A percentile compares a stretch with the other conserved stretches of the same genome.
Conservation (phyloP, 2,329 filamentous ascomycete species). For the Colletotrichum sp. region DNA sequence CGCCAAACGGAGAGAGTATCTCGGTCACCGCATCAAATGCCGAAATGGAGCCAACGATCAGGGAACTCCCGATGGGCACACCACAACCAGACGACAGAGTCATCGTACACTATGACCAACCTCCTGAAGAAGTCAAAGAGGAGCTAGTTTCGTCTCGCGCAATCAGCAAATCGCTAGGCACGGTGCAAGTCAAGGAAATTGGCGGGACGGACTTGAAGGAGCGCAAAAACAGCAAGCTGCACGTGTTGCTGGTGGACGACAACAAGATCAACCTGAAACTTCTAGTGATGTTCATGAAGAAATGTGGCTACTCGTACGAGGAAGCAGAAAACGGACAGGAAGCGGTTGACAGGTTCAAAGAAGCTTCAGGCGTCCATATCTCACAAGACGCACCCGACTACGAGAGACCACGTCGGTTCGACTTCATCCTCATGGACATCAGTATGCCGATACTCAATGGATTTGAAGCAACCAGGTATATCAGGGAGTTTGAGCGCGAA, state of each 20-base stretch:
- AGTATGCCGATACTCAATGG: conserved; percentile 63
- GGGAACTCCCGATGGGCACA: not conserved
- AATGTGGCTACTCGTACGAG: conserved; percentile 43
- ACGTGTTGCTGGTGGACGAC: conserved; percentile 45
- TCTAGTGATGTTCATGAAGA: conserved; percentile 46
- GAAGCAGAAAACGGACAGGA: conserved; percentile 52
- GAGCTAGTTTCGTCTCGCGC: not conserved
- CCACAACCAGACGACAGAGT: not conserved
- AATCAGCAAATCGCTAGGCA: not conserved
- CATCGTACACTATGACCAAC: not conserved
- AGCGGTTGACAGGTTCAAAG: conserved; percentile 49
- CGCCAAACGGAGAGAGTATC: not conserved
- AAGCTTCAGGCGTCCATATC: conserved; percentile 18
- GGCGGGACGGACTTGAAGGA: not conserved
- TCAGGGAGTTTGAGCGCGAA: conserved; percentile 52
- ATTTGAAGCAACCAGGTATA: conserved; percentile 51
- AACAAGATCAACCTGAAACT: conserved; percentile 48
- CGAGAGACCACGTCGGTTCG: conserved; percentile 28
- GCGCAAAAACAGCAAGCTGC: not conserved
- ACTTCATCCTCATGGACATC: conserved; percentile 51
- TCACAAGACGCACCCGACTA: not conserved
- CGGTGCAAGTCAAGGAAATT: not conserved
- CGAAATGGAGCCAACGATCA: not conserved
- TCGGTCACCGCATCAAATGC: not conserved
- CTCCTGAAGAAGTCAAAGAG: not conserved